These are phyloP conservation scores for Phytophthora citricola DNA, from an alignment of 352 stramenopile species.

Conservation along the genomic window DNA sequence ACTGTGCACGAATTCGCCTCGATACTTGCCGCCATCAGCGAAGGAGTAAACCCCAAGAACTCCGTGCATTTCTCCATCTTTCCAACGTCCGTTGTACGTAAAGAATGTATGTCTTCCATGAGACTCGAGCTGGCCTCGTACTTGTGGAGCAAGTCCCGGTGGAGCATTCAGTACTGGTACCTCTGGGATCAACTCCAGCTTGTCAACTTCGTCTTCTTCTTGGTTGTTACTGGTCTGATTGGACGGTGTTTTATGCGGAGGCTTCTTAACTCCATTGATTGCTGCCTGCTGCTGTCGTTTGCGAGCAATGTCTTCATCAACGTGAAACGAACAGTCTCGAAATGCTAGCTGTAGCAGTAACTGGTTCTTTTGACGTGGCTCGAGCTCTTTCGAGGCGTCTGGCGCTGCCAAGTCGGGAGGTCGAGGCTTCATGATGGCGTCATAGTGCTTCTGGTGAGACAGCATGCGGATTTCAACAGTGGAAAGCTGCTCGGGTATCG, in stretches of 20 bases:
- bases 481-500: conserved; percentile 53
- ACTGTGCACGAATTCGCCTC: conserved; percentile 57
- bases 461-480: conserved; percentile 74
- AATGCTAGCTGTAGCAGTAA: conserved; percentile 67
- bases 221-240: conserved; percentile 37
- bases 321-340: conserved; percentile 71
- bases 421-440: conserved; percentile 46
- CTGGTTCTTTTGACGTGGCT: conserved; percentile 65
- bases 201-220: conserved; percentile 54
- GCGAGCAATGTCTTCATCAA: conserved; percentile 39
- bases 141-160: conserved; percentile 64
- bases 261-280: conserved; percentile 23
- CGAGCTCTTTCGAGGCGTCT: conserved; percentile 18
- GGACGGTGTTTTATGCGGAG: conserved; percentile 24
- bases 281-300: conserved; percentile 23
- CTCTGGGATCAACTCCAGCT: conserved; percentile 59
- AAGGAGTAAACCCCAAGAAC: conserved; percentile 73
- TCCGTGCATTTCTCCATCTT: conserved; percentile 71
- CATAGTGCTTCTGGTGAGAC: conserved; percentile 54
- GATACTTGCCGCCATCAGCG: conserved; percentile 74
- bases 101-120: conserved; percentile 72
- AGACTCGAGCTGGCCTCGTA: conserved; percentile 68
- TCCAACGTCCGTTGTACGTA: conserved; percentile 75
- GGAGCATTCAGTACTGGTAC: conserved; percentile 42
- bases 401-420: conserved; percentile 10